These are phyloP conservation scores for Emmonsia crescens DNA, from an alignment of 2,329 filamentous ascomycete species.

Conservation along the genomic window DNA sequence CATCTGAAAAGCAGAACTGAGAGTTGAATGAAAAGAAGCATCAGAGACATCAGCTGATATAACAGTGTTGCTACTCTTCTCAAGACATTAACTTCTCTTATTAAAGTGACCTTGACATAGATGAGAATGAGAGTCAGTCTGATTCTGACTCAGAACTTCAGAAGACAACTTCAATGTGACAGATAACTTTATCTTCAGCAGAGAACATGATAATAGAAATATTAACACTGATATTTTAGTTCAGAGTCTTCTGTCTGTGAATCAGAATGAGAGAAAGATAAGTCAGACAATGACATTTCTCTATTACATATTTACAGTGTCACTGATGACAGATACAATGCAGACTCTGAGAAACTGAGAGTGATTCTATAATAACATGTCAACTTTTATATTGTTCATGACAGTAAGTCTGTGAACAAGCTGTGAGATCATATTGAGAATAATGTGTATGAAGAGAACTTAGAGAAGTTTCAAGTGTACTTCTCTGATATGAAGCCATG, in stretches of 20 bases:
- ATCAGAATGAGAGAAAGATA: background rate
- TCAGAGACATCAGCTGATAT: too few species aligned
- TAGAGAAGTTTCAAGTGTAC: background rate
- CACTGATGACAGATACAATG: background rate
- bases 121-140: too few species aligned
- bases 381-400: background rate
- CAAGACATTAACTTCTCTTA: too few species aligned
- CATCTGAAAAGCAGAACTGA: too few species aligned
- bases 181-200: constrained; percentile 1
- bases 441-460: background rate
- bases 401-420: background rate
- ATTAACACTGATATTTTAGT: background rate
- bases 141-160: too few species aligned
- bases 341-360: background rate
- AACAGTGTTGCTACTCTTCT: too few species aligned
- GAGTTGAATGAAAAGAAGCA: too few species aligned
- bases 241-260: too few species aligned
- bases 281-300: constrained; percentile 1
- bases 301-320: background rate
- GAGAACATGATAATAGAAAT: background rate
- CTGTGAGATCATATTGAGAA: background rate
- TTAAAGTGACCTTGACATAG: too few species aligned
- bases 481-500: background rate
- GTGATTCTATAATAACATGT: background rate
- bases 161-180: background rate